These are phyloP conservation scores for Tolypocladium nubicola DNA, from an alignment of 2,329 filamentous ascomycete species.

Conservation along the genomic window DNA sequence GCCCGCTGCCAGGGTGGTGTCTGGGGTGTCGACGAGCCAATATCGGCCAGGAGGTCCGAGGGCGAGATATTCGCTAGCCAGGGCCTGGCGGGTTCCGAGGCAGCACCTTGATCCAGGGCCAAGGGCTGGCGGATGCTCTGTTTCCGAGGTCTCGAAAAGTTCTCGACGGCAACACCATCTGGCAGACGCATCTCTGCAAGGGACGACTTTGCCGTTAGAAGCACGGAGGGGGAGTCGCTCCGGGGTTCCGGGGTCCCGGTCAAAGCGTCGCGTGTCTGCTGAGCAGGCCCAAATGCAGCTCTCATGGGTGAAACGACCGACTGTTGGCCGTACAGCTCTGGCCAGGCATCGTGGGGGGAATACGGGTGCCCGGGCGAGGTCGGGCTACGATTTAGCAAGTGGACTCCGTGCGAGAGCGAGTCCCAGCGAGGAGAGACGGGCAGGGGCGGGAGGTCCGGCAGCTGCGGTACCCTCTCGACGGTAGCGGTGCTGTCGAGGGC, in stretches of 20 bases:
- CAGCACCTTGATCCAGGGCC: conserved; percentile 1
- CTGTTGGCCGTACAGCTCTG: not conserved
- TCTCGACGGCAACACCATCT: conserved; percentile 33
- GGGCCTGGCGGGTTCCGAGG: conserved; percentile 20
- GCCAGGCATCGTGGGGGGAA: conserved; percentile 1
- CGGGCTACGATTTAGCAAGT: conserved; percentile 9
- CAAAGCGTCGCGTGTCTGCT: conserved; percentile 2
- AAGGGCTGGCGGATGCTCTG: conserved; percentile 36
- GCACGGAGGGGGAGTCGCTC: conserved; percentile 18
- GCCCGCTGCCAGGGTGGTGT: conserved; percentile 30
- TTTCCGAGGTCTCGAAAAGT: conserved; percentile 51
- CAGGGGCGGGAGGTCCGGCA: conserved; percentile 21
- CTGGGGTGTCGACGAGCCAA: conserved; percentile 14
- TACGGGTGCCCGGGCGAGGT: not conserved
- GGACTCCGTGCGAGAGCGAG: conserved; percentile 18
- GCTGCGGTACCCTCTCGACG: conserved; percentile 2
- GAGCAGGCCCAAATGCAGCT: not conserved
- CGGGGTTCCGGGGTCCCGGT: conserved; percentile 9
- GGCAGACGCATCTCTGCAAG: conserved; percentile 22
- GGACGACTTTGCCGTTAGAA: conserved; percentile 19
- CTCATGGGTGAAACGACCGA: not conserved
- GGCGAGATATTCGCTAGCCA: conserved; percentile 16
- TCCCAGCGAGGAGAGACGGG: conserved; percentile 36
- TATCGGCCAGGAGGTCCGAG: conserved; percentile 19
- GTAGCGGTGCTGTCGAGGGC: not conserved